phyloP scores from a whole-genome alignment of 345 rosid genomes.

The Anastatica hierochuntica region DNA sequence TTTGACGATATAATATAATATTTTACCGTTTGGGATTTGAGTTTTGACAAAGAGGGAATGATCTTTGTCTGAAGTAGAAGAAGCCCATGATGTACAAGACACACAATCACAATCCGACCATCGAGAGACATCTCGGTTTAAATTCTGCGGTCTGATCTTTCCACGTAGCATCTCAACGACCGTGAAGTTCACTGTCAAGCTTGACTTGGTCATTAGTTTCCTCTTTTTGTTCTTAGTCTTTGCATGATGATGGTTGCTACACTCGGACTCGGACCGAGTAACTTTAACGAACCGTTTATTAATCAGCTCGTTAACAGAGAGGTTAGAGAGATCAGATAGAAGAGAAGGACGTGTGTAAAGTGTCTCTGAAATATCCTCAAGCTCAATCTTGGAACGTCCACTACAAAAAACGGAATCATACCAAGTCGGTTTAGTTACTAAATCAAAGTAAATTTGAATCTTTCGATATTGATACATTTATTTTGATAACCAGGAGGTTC shows the following conservation, averaged over 20 bases:
- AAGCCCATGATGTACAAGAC: constrained; percentile 67
- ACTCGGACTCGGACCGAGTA: constrained; percentile 27
- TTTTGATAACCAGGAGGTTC: too few species aligned
- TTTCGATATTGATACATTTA: too few species aligned
- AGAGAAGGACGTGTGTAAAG: constrained; percentile 65
- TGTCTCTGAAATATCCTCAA: constrained; percentile 89
- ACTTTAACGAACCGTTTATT: constrained; percentile 27
- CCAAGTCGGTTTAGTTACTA: not conserved
- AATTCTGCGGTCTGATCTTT: constrained; percentile 15
- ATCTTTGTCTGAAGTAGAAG: constrained; percentile 31
- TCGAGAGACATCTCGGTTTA: constrained; percentile 33
- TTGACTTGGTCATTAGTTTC: constrained; percentile 13
- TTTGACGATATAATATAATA: too few species aligned
- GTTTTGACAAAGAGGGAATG: constrained; percentile 64
- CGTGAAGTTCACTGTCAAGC: constrained; percentile 44
- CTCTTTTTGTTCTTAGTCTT: constrained; percentile 28
- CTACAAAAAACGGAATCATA: constrained; percentile 9
- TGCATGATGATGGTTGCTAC: constrained; percentile 27
- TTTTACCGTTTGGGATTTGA: constrained; percentile 45
- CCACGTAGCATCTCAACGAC: constrained; percentile 51
- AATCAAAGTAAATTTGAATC: not conserved
- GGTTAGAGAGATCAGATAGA: constrained; percentile 37
- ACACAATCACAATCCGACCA: constrained; percentile 96
- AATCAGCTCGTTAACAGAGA: constrained; percentile 16
- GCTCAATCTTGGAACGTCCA: constrained; percentile 48